Conservation (phyloP, 1,139 yeast genomes). For the Geotrichum phurueaensis region DNA sequence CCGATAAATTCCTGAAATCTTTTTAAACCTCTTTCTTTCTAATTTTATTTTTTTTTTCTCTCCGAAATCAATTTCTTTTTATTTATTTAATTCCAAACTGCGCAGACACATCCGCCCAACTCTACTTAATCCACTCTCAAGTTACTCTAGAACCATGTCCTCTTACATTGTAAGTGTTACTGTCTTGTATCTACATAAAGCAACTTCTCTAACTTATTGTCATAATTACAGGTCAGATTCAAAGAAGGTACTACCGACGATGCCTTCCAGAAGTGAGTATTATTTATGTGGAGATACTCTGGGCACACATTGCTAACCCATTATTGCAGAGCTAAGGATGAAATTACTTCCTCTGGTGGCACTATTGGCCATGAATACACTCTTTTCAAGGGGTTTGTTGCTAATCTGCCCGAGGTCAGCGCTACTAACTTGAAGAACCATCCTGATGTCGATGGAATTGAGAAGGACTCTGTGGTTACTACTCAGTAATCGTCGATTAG, state of each 20-base stretch:
- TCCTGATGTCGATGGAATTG: slow-evolving; percentile 31
- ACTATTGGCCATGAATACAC: slow-evolving; percentile 28
- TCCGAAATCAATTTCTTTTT: background rate
- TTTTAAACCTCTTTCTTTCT: background rate
- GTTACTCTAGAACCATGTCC: slow-evolving; percentile 4
- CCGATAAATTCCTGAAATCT: background rate
- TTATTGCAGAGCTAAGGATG: slow-evolving; percentile 22
- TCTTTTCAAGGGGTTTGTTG: slow-evolving; percentile 31
- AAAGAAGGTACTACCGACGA: slow-evolving; percentile 26
- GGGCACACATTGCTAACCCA: background rate
- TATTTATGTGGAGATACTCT: background rate
- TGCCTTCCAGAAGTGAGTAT: slow-evolving; percentile 25
- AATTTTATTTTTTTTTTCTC: background rate
- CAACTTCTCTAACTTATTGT: background rate
- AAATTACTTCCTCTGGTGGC: slow-evolving; percentile 25
- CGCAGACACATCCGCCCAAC: background rate
- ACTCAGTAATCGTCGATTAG: slow-evolving; percentile 20
- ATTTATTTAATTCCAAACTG: background rate
- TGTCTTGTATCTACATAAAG: background rate
- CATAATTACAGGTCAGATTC: slow-evolving; percentile 25
- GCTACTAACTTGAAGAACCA: slow-evolving; percentile 25
- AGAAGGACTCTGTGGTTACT: slow-evolving; percentile 32
- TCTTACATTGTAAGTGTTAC: slow-evolving; percentile 14
- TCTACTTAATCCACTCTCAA: background rate
- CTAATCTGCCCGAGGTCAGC: slow-evolving; percentile 30